Percentiles rank a stretch among this genome's conserved stretches.
These are phyloP conservation scores for Coemansia sp. DNA, from an alignment of 192 early-diverging fungal species.

Conservation along the genomic window DNA sequence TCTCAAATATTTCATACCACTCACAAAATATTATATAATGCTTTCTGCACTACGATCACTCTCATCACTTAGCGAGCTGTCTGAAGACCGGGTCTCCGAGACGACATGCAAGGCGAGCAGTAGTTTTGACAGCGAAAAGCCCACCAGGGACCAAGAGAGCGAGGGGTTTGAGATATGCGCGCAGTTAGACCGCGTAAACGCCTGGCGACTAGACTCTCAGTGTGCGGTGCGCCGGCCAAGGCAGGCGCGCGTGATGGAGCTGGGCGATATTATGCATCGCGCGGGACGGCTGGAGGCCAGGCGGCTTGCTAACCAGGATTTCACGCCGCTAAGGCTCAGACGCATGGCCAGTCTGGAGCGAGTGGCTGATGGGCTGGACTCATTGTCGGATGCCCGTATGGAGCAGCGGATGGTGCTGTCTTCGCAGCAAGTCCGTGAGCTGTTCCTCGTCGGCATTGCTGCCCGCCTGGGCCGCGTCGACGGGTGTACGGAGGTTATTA, in stretches of 20 bases:
- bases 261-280: constrained; percentile 40
- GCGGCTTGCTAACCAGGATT: constrained; percentile 47
- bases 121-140: not conserved
- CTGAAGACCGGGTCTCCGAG: not conserved
- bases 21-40: not conserved
- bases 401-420: constrained; percentile 7
- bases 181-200: constrained; percentile 34
- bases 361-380: constrained; percentile 13
- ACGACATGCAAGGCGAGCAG: not conserved
- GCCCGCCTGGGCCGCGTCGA: constrained; percentile 19
- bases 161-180: constrained; percentile 29
- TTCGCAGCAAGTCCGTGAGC: constrained; percentile 19
- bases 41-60: constrained; percentile 7
- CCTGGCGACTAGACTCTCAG: constrained; percentile 37
- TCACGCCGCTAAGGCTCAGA: constrained; percentile 22
- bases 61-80: constrained; percentile 13
- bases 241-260: constrained; percentile 21
- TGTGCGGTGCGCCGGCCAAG: constrained; percentile 23
- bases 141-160: not conserved
- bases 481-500: not conserved
- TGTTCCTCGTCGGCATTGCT: constrained; percentile 34
- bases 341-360: constrained; percentile 32
- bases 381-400: not conserved
- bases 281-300: constrained; percentile 32
- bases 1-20: not conserved